Evolutionary conservation across 1,284 basidiomycete species (phyloP).

Genomic region (Dichomitus squalens): DNA sequence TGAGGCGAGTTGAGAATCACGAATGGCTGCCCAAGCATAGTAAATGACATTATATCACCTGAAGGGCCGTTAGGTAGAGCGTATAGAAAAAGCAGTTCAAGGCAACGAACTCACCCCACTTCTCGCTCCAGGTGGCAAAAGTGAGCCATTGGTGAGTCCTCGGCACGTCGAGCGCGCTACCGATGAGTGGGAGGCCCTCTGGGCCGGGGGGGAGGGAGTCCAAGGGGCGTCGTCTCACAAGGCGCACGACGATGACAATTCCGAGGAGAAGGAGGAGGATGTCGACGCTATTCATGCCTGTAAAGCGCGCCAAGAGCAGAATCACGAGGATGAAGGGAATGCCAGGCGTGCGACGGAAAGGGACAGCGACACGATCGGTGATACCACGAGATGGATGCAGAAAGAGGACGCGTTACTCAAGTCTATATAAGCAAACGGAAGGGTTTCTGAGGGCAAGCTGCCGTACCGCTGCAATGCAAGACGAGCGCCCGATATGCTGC

Average conservation of each 20-base stretch:
- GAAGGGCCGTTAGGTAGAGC: too few species aligned
- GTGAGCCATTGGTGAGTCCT: constrained; percentile 47
- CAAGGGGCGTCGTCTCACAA: constrained; percentile 1
- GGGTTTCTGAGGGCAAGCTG: too few species aligned
- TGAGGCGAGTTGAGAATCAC: constrained; percentile 60
- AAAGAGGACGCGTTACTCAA: too few species aligned
- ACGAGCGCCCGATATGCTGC: too few species aligned
- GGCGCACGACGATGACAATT: constrained; percentile 30
- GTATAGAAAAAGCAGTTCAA: background rate
- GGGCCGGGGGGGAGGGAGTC: constrained; percentile 24
- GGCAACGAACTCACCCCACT: constrained; percentile 21
- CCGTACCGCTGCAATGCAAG: too few species aligned
- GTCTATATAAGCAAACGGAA: too few species aligned
- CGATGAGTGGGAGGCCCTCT: constrained; percentile 24
- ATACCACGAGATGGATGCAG: too few species aligned
- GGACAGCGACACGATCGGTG: too few species aligned
- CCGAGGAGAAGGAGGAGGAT: constrained; percentile 5
- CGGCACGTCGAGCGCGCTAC: constrained; percentile 26
- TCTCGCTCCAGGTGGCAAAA: constrained; percentile 56
- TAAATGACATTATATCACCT: constrained; percentile 64
- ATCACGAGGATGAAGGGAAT: too few species aligned
- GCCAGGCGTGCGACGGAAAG: too few species aligned
- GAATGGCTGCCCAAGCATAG: constrained; percentile 60
- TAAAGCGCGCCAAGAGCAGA: background rate
- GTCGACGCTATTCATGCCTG: constrained; percentile 1